Percentiles rank a stretch among this genome's conserved stretches.
These are phyloP conservation scores for Schizothecium vesticola DNA, from an alignment of 495 filamentous ascomycete genomes.

Conservation along the genomic window DNA sequence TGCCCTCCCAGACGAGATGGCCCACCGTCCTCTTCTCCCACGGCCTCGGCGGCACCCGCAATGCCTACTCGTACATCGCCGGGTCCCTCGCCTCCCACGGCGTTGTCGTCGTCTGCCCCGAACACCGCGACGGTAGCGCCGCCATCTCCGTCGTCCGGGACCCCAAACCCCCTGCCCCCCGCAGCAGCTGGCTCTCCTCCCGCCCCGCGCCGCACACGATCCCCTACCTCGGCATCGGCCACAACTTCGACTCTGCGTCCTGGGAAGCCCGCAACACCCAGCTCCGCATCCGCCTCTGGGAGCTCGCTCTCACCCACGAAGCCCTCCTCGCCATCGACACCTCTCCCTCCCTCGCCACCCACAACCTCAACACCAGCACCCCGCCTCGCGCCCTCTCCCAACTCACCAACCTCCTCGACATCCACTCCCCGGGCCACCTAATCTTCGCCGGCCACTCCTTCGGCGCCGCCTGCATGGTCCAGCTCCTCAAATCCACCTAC, in stretches of 20 bases:
- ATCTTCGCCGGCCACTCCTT: conserved; percentile 72
- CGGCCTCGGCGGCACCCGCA: conserved; percentile 67
- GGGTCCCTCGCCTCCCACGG: conserved; percentile 70
- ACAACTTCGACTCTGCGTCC: conserved; percentile 51
- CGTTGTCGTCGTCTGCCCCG: conserved; percentile 66
- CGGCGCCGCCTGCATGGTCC: conserved; percentile 63
- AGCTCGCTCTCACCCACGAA: conserved; percentile 58
- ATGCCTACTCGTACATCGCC: conserved; percentile 67
- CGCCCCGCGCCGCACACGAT: conserved; percentile 32
- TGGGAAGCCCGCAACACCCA: conserved; percentile 58
- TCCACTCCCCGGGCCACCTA: conserved; percentile 64
- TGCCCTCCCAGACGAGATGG: conserved; percentile 47
- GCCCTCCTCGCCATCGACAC: conserved; percentile 57
- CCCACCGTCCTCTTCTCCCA: conserved; percentile 79
- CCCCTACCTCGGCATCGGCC: conserved; percentile 46
- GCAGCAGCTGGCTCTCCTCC: conserved; percentile 25
- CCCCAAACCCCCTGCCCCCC: conserved; percentile 23
- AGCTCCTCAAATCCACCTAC: conserved; percentile 67
- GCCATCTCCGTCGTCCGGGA: conserved; percentile 59
- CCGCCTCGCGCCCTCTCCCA: conserved; percentile 37
- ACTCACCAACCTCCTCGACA: conserved; percentile 53
- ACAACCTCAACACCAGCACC: conserved; percentile 46
- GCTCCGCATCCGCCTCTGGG: conserved; percentile 66
- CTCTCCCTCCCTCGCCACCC: conserved; percentile 30
- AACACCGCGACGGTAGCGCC: conserved; percentile 70